A percentile compares a stretch with the other conserved stretches of the same genome.
These are phyloP conservation scores for Botrytis galanthina DNA, from an alignment of 2,329 filamentous ascomycete genomes.

Conservation along the genomic window DNA sequence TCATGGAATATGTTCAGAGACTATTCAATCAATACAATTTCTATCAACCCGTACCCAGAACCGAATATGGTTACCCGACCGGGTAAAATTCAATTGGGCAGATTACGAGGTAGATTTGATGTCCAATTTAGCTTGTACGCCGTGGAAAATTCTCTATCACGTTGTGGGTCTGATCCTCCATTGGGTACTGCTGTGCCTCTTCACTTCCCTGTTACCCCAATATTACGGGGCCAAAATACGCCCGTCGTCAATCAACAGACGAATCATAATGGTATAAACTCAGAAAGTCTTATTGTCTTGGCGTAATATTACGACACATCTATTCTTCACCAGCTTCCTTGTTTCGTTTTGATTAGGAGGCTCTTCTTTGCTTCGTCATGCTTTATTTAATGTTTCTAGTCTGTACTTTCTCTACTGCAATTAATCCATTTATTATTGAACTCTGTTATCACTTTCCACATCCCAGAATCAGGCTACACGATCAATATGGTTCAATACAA, in stretches of 20 bases:
- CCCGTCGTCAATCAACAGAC: background rate
- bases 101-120: background rate
- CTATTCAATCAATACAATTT: background rate
- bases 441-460: background rate
- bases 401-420: background rate
- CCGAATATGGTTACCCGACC: background rate
- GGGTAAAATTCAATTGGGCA: background rate
- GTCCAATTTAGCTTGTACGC: background rate
- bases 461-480: background rate
- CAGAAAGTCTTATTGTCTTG: background rate
- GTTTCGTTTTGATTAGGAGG: background rate
- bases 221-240: background rate
- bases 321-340: background rate
- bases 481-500: background rate
- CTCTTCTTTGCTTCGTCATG: background rate
- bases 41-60: too few species aligned
- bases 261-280: background rate
- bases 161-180: background rate
- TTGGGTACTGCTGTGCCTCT: background rate
- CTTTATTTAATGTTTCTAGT: background rate
- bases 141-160: background rate
- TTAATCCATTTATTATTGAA: background rate
- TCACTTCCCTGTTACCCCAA: background rate
- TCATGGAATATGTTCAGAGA: background rate
- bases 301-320: background rate